phyloP scores from a whole-genome alignment of 495 filamentous ascomycete genomes.

The Aspergillus incahuasiensis region DNA sequence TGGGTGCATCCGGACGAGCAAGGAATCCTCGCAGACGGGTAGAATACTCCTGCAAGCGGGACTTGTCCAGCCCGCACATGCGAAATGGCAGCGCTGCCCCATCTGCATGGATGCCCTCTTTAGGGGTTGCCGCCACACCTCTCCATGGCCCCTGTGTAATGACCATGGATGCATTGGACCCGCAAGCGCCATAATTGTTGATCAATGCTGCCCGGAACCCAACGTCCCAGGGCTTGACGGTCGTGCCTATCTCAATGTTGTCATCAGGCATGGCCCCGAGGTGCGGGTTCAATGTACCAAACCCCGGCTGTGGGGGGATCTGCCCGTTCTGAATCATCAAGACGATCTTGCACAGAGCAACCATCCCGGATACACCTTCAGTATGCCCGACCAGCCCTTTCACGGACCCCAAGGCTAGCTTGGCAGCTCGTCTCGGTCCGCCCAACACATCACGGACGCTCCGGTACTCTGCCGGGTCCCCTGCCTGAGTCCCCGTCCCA shows the following conservation, averaged over 20 bases:
- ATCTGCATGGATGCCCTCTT: neutral
- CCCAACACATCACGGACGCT: conserved; percentile 36
- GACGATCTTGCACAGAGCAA: conserved; percentile 42
- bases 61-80: conserved; percentile 12
- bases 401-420: conserved; percentile 36
- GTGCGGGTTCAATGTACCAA: conserved; percentile 35
- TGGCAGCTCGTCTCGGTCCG: conserved; percentile 17
- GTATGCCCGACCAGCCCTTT: conserved; percentile 51
- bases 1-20: neutral
- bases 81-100: conserved; percentile 11
- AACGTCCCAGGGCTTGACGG: conserved; percentile 28
- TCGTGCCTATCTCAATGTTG: conserved; percentile 34
- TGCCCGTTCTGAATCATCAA: conserved; percentile 44
- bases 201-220: conserved; percentile 37
- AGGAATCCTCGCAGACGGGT: conserved; percentile 5
- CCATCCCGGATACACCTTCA: conserved; percentile 45
- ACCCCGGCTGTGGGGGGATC: conserved; percentile 42
- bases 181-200: conserved; percentile 46
- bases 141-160: conserved; percentile 20
- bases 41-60: conserved; percentile 11
- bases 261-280: conserved; percentile 27
- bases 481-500: conserved; percentile 69
- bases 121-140: too few relatives aligned
- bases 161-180: conserved; percentile 38
- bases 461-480: conserved; percentile 60